Percentiles rank a stretch among this genome's conserved stretches.
Evolutionary conservation across 148 eudicot species (phyloP).

Genomic region (Rhododendron mucronatum): DNA sequence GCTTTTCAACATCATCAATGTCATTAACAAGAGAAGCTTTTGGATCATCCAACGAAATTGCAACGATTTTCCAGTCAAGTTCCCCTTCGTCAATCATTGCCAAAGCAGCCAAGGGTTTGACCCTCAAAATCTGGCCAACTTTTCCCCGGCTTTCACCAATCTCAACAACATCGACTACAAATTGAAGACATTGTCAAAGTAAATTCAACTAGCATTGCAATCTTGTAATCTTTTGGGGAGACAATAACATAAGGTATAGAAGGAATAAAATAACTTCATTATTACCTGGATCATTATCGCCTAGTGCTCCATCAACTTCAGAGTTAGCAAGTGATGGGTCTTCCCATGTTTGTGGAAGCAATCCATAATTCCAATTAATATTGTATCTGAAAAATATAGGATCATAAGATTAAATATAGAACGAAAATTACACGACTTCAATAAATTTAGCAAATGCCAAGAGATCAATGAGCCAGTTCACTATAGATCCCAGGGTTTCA

Average conservation of each 20-base stretch:
- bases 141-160: conserved; percentile 75
- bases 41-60: conserved; percentile 95
- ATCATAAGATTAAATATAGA: not conserved
- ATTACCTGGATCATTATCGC: conserved; percentile 92
- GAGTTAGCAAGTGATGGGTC: conserved; percentile 71
- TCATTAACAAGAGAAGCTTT: conserved; percentile 94
- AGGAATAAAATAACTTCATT: not conserved
- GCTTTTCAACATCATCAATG: conserved; percentile 89
- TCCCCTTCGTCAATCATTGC: conserved; percentile 99
- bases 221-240: not conserved
- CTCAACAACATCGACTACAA: conserved; percentile 92
- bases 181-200: not conserved
- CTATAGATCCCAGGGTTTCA: not conserved
- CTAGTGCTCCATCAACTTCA: conserved; percentile 89
- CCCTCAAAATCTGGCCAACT: conserved; percentile 79
- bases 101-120: conserved; percentile 87
- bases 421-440: not conserved
- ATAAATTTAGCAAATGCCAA: not conserved
- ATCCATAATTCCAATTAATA: conserved; percentile 88
- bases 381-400: conserved; percentile 48
- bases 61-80: conserved; percentile 98
- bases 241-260: not conserved
- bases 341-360: conserved; percentile 97
- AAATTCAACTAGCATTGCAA: not conserved
- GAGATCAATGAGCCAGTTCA: not conserved